Evolutionary conservation across 768 basidiomycete species (phyloP).

Genomic region (Tricholoma sp.): DNA sequence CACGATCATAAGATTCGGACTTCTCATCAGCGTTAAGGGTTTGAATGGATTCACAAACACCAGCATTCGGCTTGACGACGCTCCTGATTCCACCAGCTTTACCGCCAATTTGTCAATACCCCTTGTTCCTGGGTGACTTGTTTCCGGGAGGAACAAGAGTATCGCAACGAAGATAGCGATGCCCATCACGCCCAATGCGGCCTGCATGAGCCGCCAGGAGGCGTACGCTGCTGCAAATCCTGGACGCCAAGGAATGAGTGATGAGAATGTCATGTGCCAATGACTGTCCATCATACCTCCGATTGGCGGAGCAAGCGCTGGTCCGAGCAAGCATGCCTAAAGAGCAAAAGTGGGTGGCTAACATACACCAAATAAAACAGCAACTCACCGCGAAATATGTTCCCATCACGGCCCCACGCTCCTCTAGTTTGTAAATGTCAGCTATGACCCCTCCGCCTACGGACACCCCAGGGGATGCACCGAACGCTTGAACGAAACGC

Average conservation of each 20-base stretch:
- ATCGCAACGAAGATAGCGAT: constrained; percentile 29
- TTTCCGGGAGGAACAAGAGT: constrained; percentile 36
- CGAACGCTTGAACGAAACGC: constrained; percentile 54
- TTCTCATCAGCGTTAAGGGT: too few relatives aligned
- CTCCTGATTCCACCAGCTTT: constrained; percentile 1
- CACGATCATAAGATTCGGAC: too few relatives aligned
- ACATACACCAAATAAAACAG: neutral
- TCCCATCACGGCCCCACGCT: constrained; percentile 46
- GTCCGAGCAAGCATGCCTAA: constrained; percentile 10
- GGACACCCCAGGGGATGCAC: constrained; percentile 40
- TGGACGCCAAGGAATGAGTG: constrained; percentile 23
- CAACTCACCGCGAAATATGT: constrained; percentile 35
- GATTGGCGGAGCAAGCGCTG: constrained; percentile 24
- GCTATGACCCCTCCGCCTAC: constrained; percentile 38
- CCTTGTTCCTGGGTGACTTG: too few relatives aligned
- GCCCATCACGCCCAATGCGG: constrained; percentile 35
- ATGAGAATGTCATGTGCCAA: neutral
- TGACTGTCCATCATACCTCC: constrained; percentile 27
- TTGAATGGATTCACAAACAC: constrained; percentile 41
- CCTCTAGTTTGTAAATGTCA: constrained; percentile 31
- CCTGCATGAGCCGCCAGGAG: constrained; percentile 61
- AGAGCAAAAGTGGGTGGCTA: neutral
- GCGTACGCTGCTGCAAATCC: constrained; percentile 48
- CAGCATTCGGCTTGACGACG: constrained; percentile 7
- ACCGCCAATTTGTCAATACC: constrained; percentile 33